A percentile compares a stretch with the other conserved stretches of the same genome.
phyloP scores from a whole-genome alignment of 495 filamentous ascomycete genomes.

The Trichoderma erinaceum region DNA sequence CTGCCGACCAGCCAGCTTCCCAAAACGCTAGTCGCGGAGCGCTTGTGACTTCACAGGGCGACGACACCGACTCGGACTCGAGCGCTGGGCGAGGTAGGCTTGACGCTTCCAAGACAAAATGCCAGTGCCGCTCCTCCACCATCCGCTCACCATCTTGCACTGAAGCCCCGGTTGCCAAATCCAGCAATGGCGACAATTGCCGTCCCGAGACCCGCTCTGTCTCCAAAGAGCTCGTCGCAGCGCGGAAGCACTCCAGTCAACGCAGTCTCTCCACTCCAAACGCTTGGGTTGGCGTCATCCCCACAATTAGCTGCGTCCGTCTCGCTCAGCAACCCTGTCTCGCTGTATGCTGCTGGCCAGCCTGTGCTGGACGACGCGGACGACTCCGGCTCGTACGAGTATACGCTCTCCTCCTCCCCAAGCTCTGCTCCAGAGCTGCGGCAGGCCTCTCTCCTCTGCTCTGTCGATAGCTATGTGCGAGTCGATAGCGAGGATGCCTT shows the following conservation, averaged over 20 bases:
- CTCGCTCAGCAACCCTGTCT: neutral
- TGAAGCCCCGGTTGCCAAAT: neutral
- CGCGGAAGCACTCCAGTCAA: conserved; percentile 7
- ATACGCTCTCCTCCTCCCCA: neutral
- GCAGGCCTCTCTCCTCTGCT: conserved; percentile 59
- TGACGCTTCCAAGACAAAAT: neutral
- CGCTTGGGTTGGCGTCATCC: neutral
- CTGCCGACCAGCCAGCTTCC: neutral
- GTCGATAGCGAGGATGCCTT: conserved; percentile 51
- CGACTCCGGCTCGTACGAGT: neutral
- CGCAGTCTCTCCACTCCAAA: neutral
- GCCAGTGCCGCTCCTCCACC: neutral
- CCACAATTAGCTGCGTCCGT: neutral
- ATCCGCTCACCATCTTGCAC: neutral
- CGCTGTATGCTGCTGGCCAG: neutral
- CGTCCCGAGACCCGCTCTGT: conserved; percentile 2
- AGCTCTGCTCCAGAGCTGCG: conserved; percentile 14
- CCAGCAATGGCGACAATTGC: conserved; percentile 6
- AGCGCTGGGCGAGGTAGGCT: neutral
- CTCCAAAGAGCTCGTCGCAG: neutral
- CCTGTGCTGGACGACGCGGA: neutral
- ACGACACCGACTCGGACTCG: neutral
- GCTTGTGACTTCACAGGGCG: neutral
- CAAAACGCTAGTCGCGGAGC: neutral
- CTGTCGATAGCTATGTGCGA: conserved; percentile 55